These are phyloP conservation scores for Cytospora piceae DNA, from an alignment of 2,329 filamentous ascomycete genomes.

Conservation along the genomic window DNA sequence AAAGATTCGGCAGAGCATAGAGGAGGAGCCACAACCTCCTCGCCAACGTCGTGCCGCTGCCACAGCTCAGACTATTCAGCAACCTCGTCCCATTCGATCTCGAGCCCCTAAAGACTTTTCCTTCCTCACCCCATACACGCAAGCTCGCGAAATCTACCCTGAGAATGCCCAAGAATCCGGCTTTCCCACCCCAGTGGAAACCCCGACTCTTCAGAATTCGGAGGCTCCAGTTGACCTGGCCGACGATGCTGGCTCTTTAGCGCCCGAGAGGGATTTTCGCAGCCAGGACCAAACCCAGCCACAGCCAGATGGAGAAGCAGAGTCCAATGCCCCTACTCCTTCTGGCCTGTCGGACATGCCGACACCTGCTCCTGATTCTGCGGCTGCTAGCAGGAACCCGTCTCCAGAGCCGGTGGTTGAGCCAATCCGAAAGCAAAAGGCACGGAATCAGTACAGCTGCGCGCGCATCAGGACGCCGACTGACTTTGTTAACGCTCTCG, in stretches of 20 bases:
- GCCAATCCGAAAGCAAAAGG: conserved; percentile 28
- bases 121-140: conserved; percentile 26
- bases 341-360: conserved; percentile 34
- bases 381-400: conserved; percentile 24
- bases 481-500: conserved; percentile 52
- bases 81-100: conserved; percentile 21
- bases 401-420: conserved; percentile 27
- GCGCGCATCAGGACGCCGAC: conserved; percentile 55
- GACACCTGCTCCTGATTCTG: conserved; percentile 26
- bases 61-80: conserved; percentile 11
- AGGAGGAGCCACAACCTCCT: conserved; percentile 25
- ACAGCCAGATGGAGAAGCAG: conserved; percentile 26
- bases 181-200: conserved; percentile 24
- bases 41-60: conserved; percentile 15
- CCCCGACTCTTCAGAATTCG: conserved; percentile 20
- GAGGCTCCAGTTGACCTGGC: conserved; percentile 21
- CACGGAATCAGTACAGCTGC: conserved; percentile 47
- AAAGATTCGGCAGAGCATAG: conserved; percentile 26
- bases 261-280: conserved; percentile 14
- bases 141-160: conserved; percentile 25
- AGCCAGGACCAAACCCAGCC: conserved; percentile 20
- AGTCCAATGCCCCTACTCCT: conserved; percentile 27
- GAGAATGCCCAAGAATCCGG: conserved; percentile 25
- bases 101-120: conserved; percentile 23
- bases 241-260: conserved; percentile 24